These are phyloP conservation scores for Omphalotus guepiniiformis DNA, from an alignment of 768 basidiomycete genomes.

Conservation along the genomic window DNA sequence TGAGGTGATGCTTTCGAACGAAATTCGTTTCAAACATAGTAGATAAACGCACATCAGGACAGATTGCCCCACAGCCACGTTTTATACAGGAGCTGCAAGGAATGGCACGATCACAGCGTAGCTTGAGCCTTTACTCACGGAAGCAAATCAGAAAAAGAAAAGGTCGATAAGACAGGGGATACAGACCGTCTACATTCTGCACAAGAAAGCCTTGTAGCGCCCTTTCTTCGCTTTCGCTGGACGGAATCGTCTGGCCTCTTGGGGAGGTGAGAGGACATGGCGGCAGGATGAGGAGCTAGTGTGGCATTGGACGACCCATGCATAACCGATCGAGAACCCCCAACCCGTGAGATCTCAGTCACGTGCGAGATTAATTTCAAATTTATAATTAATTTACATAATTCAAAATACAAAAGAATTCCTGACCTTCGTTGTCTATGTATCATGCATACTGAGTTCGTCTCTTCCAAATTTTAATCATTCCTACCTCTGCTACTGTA, in stretches of 20 bases:
- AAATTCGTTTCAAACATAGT: constrained; percentile 15
- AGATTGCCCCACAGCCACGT: constrained; percentile 65
- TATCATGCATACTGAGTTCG: no score
- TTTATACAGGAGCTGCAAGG: constrained; percentile 82
- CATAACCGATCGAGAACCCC: no score
- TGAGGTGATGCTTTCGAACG: constrained; percentile 2
- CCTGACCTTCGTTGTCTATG: no score
- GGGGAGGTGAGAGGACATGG: constrained; percentile 10
- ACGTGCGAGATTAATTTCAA: no score
- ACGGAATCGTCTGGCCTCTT: constrained; percentile 6
- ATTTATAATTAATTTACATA: no score
- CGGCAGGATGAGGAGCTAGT: constrained; percentile 6
- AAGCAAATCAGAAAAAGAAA: constrained; percentile 8
- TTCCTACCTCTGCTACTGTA: no score
- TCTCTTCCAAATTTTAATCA: no score
- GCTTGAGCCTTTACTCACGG: constrained; percentile 45
- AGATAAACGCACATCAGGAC: constrained; percentile 59
- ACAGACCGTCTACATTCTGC: constrained; percentile 73
- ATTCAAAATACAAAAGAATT: no score
- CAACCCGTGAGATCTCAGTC: no score
- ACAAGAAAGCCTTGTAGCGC: constrained; percentile 70
- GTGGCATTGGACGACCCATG: no score
- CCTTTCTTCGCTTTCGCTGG: constrained; percentile 20
- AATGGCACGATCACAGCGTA: constrained; percentile 71
- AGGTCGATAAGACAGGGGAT: constrained; percentile 8